Percentiles rank a stretch among this genome's conserved stretches.
phyloP scores from a whole-genome alignment of 2,329 filamentous ascomycete species.

The Fusarium bulbicola region DNA sequence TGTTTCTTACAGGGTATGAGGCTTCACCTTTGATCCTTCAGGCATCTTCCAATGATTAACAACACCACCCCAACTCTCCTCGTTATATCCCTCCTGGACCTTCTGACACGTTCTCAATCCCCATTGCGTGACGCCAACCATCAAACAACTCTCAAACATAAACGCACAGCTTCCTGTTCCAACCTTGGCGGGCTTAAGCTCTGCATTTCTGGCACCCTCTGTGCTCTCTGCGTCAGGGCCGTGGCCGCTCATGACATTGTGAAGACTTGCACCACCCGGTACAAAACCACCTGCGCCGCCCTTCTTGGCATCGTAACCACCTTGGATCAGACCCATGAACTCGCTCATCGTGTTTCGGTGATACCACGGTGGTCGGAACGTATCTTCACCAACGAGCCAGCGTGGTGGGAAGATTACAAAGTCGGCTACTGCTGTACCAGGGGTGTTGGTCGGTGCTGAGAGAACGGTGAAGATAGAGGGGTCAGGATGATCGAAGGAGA shows the following conservation, averaged over 20 bases:
- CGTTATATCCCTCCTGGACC: constrained; percentile 74
- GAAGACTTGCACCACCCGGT: constrained; percentile 68
- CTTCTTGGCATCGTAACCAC: constrained; percentile 70
- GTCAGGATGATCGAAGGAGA: constrained; percentile 81
- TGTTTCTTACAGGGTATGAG: constrained; percentile 27
- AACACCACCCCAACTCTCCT: constrained; percentile 80
- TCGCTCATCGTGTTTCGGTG: constrained; percentile 75
- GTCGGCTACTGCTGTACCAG: constrained; percentile 73
- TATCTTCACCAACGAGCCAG: constrained; percentile 75
- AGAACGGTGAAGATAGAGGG: constrained; percentile 81
- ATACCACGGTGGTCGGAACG: constrained; percentile 78
- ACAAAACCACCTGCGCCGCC: constrained; percentile 63
- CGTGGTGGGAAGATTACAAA: constrained; percentile 78
- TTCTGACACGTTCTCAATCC: constrained; percentile 67
- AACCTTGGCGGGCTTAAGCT: constrained; percentile 65
- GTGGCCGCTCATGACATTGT: constrained; percentile 77
- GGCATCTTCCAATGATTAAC: constrained; percentile 68
- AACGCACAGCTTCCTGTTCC: constrained; percentile 71
- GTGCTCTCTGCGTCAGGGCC: constrained; percentile 67
- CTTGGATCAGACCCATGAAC: constrained; percentile 69
- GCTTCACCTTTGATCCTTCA: constrained; percentile 45
- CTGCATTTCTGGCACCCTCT: constrained; percentile 64
- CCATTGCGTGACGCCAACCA: constrained; percentile 79
- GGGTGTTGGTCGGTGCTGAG: constrained; percentile 67
- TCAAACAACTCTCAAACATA: constrained; percentile 75